Percentiles rank a stretch among this genome's conserved stretches.
phyloP scores from a whole-genome alignment of 306 rosid species.

The Mucuna pruriens region DNA sequence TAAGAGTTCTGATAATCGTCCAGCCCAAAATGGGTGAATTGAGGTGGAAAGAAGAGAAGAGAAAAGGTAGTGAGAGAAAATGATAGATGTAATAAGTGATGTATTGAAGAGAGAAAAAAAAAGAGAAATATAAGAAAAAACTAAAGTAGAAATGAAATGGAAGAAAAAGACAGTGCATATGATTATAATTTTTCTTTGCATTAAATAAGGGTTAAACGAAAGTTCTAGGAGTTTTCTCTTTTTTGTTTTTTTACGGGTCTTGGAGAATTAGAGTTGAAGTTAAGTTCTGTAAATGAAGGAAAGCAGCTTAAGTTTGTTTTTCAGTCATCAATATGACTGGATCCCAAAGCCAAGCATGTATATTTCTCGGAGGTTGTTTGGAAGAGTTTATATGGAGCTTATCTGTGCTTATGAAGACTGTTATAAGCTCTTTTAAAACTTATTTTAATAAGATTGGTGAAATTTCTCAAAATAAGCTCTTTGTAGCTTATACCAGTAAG shows the following conservation, averaged over 20 bases:
- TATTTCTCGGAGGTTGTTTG: background rate
- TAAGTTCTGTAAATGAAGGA: slow-evolving; percentile 5
- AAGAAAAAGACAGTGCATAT: background rate
- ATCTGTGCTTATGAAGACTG: background rate
- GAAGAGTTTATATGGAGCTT: background rate
- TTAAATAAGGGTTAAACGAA: background rate
- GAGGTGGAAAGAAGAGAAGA: too few relatives aligned
- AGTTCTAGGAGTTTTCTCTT: background rate
- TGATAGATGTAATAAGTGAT: background rate
- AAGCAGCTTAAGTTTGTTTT: background rate
- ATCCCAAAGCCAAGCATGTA: background rate
- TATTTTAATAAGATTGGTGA: background rate
- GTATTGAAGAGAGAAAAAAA: background rate
- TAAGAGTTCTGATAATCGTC: background rate
- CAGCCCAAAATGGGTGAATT: background rate
- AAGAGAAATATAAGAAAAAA: too few relatives aligned
- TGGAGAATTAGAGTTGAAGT: background rate
- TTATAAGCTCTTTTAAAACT: background rate
- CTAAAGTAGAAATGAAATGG: background rate
- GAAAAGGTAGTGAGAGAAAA: background rate
- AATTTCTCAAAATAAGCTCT: background rate
- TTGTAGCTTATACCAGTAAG: background rate
- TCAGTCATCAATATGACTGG: background rate
- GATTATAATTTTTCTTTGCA: background rate
- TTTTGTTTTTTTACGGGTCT: background rate